A percentile compares a stretch with the other conserved stretches of the same genome.
phyloP scores from a whole-genome alignment of 352 stramenopile genomes.

The Globisporangium carolinianum region DNA sequence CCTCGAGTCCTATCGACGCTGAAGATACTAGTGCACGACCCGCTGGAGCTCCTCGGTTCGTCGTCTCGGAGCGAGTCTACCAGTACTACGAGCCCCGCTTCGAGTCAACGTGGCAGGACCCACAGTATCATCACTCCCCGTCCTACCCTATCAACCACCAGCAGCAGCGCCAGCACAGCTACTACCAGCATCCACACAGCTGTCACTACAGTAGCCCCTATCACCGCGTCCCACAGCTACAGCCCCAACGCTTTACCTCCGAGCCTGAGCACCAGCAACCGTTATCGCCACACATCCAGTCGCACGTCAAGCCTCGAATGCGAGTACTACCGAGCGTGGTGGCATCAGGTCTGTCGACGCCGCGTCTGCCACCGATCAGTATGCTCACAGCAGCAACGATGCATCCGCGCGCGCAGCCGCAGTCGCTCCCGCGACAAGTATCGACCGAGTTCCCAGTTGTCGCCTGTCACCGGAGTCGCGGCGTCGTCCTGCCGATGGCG shows the following conservation, averaged over 20 bases:
- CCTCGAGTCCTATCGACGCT: too few species aligned
- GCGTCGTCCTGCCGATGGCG: background rate
- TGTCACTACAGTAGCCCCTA: too few species aligned
- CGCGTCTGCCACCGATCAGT: constrained; percentile 38
- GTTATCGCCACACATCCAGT: background rate
- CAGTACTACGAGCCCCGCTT: background rate
- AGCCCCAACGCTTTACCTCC: too few species aligned
- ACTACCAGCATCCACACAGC: too few species aligned
- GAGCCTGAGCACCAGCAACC: constrained; percentile 1
- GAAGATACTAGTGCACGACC: background rate
- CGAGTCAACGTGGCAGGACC: background rate
- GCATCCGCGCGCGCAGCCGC: constrained; percentile 12
- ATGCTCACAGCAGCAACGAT: constrained; percentile 36
- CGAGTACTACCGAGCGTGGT: constrained; percentile 1
- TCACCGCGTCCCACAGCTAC: too few species aligned
- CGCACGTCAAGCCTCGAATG: background rate
- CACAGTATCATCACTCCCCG: constrained; percentile 4
- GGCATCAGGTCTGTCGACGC: constrained; percentile 7
- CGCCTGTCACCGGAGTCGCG: background rate
- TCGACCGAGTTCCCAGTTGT: constrained; percentile 5
- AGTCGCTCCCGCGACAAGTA: constrained; percentile 1
- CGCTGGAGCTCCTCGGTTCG: background rate
- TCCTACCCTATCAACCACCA: background rate
- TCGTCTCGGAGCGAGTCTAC: too few species aligned
- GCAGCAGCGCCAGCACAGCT: background rate